Evolutionary conservation across 352 stramenopile species (phyloP).

Genomic region (Blastocystis sp.): DNA sequence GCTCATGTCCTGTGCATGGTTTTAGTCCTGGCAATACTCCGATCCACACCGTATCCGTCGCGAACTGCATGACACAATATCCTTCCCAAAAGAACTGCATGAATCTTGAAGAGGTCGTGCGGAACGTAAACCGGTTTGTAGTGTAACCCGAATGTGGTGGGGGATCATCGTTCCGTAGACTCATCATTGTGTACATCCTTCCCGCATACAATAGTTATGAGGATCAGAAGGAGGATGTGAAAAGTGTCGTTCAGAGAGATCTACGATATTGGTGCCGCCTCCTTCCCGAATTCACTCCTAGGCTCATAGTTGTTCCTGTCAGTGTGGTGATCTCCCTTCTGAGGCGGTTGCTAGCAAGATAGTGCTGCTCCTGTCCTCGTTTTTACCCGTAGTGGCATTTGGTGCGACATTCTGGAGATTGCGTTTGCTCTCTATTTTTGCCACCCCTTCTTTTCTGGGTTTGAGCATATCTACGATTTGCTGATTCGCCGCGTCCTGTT

Average conservation of each 20-base stretch:
- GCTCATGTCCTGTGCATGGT: too few relatives aligned
- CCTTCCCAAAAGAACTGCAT: background rate
- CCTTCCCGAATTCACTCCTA: background rate
- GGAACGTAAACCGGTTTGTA: background rate
- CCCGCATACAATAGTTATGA: conserved; percentile 5
- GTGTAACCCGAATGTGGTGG: background rate
- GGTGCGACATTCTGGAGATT: background rate
- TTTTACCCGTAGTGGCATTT: background rate
- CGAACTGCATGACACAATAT: background rate
- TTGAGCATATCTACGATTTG: background rate
- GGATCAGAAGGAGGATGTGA: background rate
- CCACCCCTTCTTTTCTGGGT: conserved; percentile 10
- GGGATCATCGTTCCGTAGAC: background rate
- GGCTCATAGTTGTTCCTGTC: background rate
- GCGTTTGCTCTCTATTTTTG: background rate
- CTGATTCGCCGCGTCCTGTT: background rate
- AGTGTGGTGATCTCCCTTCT: background rate
- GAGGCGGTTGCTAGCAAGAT: background rate
- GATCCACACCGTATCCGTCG: too few relatives aligned
- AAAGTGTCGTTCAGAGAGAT: background rate
- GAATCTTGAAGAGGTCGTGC: background rate
- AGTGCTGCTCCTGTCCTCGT: background rate
- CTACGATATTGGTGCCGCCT: background rate
- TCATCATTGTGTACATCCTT: background rate
- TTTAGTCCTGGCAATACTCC: too few relatives aligned